phyloP scores from a whole-genome alignment of 1,284 basidiomycete genomes.

The Leccinum ponderosum region DNA sequence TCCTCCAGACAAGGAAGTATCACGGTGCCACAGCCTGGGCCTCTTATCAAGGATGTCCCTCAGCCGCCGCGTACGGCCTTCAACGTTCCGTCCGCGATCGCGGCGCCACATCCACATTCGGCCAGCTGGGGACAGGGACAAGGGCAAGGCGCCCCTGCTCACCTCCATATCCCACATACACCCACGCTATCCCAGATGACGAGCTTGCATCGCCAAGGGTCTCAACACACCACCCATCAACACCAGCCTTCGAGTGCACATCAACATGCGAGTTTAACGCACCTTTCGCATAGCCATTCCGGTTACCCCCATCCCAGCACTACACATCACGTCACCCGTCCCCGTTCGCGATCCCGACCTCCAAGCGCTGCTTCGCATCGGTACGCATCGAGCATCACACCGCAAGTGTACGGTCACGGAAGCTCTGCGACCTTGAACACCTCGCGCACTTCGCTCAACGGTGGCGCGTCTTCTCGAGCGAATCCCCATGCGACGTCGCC shows the following conservation, averaged over 20 bases:
- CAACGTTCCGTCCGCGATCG: constrained; percentile 8
- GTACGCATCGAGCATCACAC: constrained; percentile 30
- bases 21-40: constrained; percentile 11
- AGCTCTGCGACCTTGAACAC: constrained; percentile 18
- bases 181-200: constrained; percentile 8
- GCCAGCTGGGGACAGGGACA: constrained; percentile 4
- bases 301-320: constrained; percentile 8
- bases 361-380: constrained; percentile 34
- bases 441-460: constrained; percentile 27
- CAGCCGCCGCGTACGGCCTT: constrained; percentile 23
- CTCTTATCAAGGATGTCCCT: constrained; percentile 18
- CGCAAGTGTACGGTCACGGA: constrained; percentile 27
- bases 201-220: constrained; percentile 19
- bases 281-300: constrained; percentile 13
- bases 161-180: constrained; percentile 2
- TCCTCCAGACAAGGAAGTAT: constrained; percentile 23
- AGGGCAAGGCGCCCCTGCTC: constrained; percentile 3
- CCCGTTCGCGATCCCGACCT: constrained; percentile 30
- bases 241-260: constrained; percentile 7
- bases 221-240: constrained; percentile 14
- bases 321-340: constrained; percentile 19
- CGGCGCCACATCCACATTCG: constrained; percentile 18
- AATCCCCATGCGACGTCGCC: constrained; percentile 13
- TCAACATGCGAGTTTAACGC: constrained; percentile 14
- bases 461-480: constrained; percentile 12